phyloP scores from a whole-genome alignment of 805 yeast species.

The Candida sphagnicola region DNA sequence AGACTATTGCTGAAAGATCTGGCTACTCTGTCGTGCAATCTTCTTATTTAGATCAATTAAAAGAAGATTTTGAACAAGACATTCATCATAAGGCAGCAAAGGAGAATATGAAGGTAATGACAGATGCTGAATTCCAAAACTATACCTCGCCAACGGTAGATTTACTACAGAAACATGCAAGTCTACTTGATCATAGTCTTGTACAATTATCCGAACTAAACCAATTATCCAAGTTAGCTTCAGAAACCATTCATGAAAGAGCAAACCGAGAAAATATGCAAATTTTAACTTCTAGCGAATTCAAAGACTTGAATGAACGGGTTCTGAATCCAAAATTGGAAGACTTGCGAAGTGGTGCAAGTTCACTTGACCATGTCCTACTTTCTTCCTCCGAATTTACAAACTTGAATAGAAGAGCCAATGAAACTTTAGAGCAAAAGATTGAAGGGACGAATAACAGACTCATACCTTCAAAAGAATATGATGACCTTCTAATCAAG shows the following conservation, averaged over 20 bases:
- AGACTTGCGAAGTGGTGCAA: constrained; percentile 4
- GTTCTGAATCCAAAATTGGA: constrained; percentile 9
- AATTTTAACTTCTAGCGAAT: constrained; percentile 8
- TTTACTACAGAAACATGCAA: constrained; percentile 4
- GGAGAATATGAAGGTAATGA: constrained; percentile 12
- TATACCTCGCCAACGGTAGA: constrained; percentile 6
- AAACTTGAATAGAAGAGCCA: constrained; percentile 8
- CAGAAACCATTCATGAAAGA: constrained; percentile 7
- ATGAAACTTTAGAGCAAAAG: constrained; percentile 11
- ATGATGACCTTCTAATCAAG: constrained; percentile 26
- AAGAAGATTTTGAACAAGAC: constrained; percentile 8
- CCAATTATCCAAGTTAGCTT: constrained; percentile 1
- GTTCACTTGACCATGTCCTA: constrained; percentile 8
- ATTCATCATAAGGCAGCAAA: constrained; percentile 14
- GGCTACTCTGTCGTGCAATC: constrained; percentile 8
- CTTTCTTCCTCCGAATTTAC: constrained; percentile 11
- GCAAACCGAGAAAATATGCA: constrained; percentile 8
- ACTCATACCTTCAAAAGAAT: constrained; percentile 16
- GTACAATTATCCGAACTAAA: constrained; percentile 7
- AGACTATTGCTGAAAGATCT: constrained; percentile 5
- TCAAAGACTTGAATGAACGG: constrained; percentile 10
- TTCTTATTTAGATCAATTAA: constrained; percentile 10
- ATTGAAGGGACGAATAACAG: constrained; percentile 8
- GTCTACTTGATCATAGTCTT: neutral
- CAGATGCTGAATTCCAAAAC: constrained; percentile 9